Evolutionary conservation across 2,329 filamentous ascomycete genomes (phyloP), one percentile per base, ranked within the genome.

Genomic region (Albophoma yamanashiensis): DNA sequence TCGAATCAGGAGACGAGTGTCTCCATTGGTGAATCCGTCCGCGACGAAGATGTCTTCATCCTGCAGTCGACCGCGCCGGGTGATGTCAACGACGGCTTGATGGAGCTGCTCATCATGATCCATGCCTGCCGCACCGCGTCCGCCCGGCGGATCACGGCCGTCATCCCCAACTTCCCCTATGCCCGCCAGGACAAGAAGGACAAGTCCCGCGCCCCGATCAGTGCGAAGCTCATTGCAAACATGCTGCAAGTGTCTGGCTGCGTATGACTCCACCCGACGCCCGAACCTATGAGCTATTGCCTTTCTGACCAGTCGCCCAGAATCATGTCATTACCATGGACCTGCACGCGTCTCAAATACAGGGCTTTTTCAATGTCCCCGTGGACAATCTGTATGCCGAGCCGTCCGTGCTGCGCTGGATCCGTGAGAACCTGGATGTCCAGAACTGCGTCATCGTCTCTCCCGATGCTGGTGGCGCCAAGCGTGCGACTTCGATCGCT

Each of bases 41-140:
- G 93, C 76, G 93, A 97, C 73, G 93, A 97, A 82, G 93, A 97
- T 84, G 92, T 97, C 71, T 97, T 97, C 79, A 96, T 97, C 69
- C 82, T 97, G 62, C 93, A 97, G 77, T 96, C 93, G 31, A 96
- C 94, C 56, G 88, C 90, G 47, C 93, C 93, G 2, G 92, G 93
- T 73, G 92, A 97, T 72, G 95, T 97, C 78, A 99, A 99, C 76
- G 93, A 97, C 74, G 92, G 92, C 57, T 83, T 99, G 62, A 97
- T 99, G 93, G 93, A 99, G 77, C 84, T 97, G 43, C 84, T 97
- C 66, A 97, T 97, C 77, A 96, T 97, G 87, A 95, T 97, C 75
- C 95, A 96, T 72, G 93, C 93, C 64, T 97, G 93, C 81, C 78
- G 79, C 52, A 82, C 79, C 39, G 80, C 80, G 42, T 79, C 76